phyloP scores from a whole-genome alignment of 148 eudicot genomes.

The Polygonum maritimum region DNA sequence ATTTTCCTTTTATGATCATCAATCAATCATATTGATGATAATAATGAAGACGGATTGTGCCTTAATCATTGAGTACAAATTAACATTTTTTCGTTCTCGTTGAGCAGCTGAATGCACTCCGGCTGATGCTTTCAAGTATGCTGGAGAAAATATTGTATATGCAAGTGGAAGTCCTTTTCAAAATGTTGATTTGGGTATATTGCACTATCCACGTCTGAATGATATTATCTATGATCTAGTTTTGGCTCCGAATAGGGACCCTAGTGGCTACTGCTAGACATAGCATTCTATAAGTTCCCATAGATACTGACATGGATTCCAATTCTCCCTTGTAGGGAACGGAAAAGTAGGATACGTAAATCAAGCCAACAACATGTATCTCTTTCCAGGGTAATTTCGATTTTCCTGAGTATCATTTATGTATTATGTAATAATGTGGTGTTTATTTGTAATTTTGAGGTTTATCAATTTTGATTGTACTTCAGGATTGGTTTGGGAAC shows the following conservation, averaged over 20 bases:
- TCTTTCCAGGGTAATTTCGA: constrained; percentile 84
- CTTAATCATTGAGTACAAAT: constrained; percentile 1
- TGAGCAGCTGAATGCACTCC: constrained; percentile 93
- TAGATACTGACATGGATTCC: constrained; percentile 9
- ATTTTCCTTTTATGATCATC: neutral
- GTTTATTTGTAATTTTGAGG: neutral
- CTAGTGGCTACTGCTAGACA: neutral
- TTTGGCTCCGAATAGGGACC: neutral
- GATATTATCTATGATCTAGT: neutral
- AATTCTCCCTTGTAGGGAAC: constrained; percentile 44
- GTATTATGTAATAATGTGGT: neutral
- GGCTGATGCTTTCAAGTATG: constrained; percentile 81
- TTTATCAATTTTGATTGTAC: constrained; percentile 13
- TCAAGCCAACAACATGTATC: constrained; percentile 99
- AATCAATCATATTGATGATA: neutral
- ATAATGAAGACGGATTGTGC: neutral
- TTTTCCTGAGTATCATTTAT: constrained; percentile 5
- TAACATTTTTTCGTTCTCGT: constrained; percentile 3
- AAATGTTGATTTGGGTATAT: constrained; percentile 77
- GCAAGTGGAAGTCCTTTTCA: constrained; percentile 97
- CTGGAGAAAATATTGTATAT: constrained; percentile 87
- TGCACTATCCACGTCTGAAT: neutral
- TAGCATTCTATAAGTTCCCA: neutral
- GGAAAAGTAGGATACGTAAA: constrained; percentile 92
- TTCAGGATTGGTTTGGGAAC: constrained; percentile 96